A percentile compares a stretch with the other conserved stretches of the same genome.
Conservation (phyloP, 306 rosid genomes). For the Malus orientalis region DNA sequence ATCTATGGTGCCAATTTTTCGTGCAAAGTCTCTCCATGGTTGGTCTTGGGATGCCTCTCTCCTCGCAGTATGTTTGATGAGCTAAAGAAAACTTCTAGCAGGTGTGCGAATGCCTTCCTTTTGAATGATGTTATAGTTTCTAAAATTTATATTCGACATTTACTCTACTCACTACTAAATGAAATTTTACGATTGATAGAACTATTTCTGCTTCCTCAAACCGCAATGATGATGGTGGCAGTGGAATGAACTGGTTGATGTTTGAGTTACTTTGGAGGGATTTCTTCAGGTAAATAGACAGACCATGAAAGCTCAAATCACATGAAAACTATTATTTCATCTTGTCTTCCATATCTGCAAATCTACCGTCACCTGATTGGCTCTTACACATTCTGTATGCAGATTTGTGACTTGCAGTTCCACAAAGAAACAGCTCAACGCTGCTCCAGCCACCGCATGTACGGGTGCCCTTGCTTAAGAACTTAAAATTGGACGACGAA, state of each 20-base stretch:
- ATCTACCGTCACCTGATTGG: neutral
- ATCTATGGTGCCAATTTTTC: slow-evolving; percentile 92
- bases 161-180: slow-evolving; percentile 6
- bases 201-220: slow-evolving; percentile 48
- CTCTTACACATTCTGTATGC: neutral
- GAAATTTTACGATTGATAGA: slow-evolving; percentile 22
- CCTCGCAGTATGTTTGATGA: slow-evolving; percentile 83
- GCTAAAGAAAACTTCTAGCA: slow-evolving; percentile 62
- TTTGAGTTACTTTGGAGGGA: slow-evolving; percentile 95
- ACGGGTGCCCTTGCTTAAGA: slow-evolving; percentile 67
- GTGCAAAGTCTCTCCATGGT: slow-evolving; percentile 96
- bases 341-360: neutral
- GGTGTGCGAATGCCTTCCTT: slow-evolving; percentile 37
- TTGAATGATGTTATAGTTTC: neutral
- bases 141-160: neutral
- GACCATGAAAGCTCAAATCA: neutral
- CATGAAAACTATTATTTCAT: neutral
- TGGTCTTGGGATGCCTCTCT: slow-evolving; percentile 92
- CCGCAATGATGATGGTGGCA: slow-evolving; percentile 41
- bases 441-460: slow-evolving; percentile 67
- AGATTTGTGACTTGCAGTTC: slow-evolving; percentile 88
- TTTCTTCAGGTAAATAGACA: slow-evolving; percentile 74
- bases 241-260: slow-evolving; percentile 84
- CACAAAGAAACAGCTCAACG: slow-evolving; percentile 54
- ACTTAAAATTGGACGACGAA: neutral